phyloP scores from a whole-genome alignment of 225 moss, liverwort and hornwort species.

The Takakia lepidozioides region DNA sequence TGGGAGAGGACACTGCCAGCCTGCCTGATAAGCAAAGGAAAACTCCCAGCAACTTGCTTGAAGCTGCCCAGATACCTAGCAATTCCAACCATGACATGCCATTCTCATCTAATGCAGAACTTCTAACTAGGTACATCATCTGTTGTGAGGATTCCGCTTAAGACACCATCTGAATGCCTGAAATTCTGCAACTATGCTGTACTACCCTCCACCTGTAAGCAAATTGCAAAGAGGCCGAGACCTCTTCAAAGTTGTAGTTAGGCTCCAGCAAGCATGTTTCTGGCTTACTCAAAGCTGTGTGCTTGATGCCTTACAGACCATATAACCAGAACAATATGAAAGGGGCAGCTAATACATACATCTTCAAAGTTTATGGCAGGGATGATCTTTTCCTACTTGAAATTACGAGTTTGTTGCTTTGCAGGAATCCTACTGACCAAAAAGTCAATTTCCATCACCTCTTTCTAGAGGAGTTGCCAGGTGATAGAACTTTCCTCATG shows the following conservation, averaged over 20 bases:
- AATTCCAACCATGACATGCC: conserved; percentile 11
- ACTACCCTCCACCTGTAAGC: no score
- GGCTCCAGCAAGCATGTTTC: no score
- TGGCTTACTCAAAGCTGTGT: no score
- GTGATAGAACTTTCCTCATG: no score
- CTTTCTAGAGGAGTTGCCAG: conserved; percentile 6
- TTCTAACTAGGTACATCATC: conserved; percentile 25
- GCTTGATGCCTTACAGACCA: no score
- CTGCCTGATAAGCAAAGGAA: conserved; percentile 9
- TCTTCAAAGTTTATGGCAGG: no score
- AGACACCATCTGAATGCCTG: no score
- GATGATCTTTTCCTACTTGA: not conserved
- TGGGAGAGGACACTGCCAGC: conserved; percentile 12
- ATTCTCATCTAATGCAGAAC: conserved; percentile 9
- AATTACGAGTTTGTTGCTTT: conserved; percentile 5
- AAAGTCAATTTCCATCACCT: conserved; percentile 9
- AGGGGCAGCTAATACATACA: no score
- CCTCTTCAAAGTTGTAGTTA: no score
- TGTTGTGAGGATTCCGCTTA: no score
- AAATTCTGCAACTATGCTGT: not conserved
- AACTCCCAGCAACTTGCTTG: conserved; percentile 12
- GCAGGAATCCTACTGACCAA: conserved; percentile 19
- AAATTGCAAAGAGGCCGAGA: no score
- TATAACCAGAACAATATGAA: no score
- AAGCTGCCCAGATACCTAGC: conserved; percentile 15